phyloP scores from a whole-genome alignment of 352 stramenopile genomes.

The Saprolegnia diclina region DNA sequence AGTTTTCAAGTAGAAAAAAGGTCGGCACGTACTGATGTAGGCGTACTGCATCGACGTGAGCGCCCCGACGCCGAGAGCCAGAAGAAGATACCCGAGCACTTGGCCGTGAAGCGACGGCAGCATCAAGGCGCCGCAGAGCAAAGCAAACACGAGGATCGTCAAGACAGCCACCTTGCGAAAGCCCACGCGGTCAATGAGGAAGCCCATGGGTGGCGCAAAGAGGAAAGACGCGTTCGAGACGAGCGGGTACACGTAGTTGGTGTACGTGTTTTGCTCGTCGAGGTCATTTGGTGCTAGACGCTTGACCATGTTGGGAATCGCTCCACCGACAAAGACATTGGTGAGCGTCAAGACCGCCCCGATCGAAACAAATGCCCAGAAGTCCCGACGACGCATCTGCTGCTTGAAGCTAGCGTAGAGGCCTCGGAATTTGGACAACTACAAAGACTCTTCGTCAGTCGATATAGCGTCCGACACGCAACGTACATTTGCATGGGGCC shows the following conservation, averaged over 20 bases:
- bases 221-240: slow-evolving; percentile 18
- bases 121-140: slow-evolving; percentile 20
- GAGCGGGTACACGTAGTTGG: slow-evolving; percentile 25
- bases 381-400: neutral
- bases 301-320: slow-evolving; percentile 27
- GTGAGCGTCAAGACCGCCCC: slow-evolving; percentile 4
- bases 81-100: neutral
- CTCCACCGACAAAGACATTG: slow-evolving; percentile 16
- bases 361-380: slow-evolving; percentile 11
- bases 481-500: neutral
- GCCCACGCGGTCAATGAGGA: slow-evolving; percentile 8
- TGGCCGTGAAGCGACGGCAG: neutral
- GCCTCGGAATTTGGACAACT: slow-evolving; percentile 29
- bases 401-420: neutral
- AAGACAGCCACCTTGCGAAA: neutral
- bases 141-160: slow-evolving; percentile 1
- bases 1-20: too few relatives aligned
- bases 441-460: neutral
- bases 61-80: neutral
- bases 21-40: slow-evolving; percentile 20
- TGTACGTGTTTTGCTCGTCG: slow-evolving; percentile 13
- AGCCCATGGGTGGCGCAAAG: slow-evolving; percentile 13
- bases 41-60: slow-evolving; percentile 17
- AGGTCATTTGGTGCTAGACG: slow-evolving; percentile 21
- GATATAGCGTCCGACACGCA: neutral